Conservation (phyloP, 305 asterid species). For the Solanum hybrid region DNA sequence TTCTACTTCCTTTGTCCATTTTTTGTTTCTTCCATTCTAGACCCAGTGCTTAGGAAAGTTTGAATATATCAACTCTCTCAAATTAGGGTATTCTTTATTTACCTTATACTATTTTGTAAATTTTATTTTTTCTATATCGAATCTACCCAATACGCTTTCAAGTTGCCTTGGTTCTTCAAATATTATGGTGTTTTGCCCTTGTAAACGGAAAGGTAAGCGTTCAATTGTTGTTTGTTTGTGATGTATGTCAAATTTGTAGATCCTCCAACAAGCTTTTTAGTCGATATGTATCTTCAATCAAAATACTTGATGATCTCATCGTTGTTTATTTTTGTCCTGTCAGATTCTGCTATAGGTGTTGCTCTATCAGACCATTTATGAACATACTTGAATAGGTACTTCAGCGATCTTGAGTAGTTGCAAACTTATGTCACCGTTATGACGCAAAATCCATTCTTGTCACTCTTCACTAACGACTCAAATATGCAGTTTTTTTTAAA, state of each 20-base stretch:
- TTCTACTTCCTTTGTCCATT: too few relatives aligned
- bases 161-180: neutral
- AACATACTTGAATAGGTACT: neutral
- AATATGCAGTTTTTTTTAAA: neutral
- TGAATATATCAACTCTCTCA: too few relatives aligned
- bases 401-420: neutral
- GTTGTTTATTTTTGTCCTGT: too few relatives aligned
- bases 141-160: neutral
- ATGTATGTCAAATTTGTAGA: neutral
- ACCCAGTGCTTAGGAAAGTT: too few relatives aligned
- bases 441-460: neutral
- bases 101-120: too few relatives aligned
- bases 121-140: neutral
- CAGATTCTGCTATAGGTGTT: too few relatives aligned
- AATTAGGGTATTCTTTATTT: too few relatives aligned
- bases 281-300: neutral
- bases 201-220: neutral
- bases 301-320: neutral
- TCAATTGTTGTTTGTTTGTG: neutral
- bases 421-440: neutral
- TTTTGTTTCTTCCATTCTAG: too few relatives aligned
- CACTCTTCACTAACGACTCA: neutral
- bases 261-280: neutral
- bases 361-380: too few relatives aligned
- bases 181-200: neutral